Percentiles rank a stretch among this genome's conserved stretches.
Evolutionary conservation across 768 basidiomycete species (phyloP).

Genomic region (Kwoniella bestiolae): DNA sequence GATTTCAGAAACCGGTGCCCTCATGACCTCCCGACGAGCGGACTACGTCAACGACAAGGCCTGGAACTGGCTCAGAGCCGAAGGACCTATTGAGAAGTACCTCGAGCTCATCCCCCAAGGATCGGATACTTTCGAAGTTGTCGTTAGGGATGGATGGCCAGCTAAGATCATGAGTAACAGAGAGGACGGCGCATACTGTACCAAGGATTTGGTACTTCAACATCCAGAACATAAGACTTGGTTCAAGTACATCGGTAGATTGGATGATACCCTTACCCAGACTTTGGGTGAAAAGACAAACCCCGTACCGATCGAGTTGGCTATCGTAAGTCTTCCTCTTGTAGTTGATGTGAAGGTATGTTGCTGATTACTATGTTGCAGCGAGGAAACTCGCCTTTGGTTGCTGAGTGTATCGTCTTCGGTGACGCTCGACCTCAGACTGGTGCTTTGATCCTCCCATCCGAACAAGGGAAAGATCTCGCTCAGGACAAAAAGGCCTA

Average conservation of each 20-base stretch:
- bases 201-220: conserved; percentile 64
- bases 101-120: conserved; percentile 61
- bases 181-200: conserved; percentile 65
- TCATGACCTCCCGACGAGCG: conserved; percentile 58
- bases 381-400: conserved; percentile 62
- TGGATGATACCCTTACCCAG: conserved; percentile 64
- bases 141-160: conserved; percentile 64
- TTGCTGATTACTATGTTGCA: conserved; percentile 12
- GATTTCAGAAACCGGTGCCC: conserved; percentile 44
- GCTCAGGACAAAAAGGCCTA: conserved; percentile 54
- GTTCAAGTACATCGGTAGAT: conserved; percentile 64
- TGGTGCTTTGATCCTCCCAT: conserved; percentile 64
- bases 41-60: conserved; percentile 62
- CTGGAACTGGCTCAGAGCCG: conserved; percentile 64
- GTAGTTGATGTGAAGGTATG: neutral
- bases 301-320: conserved; percentile 65
- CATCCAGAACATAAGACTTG: conserved; percentile 60
- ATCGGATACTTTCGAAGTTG: conserved; percentile 61
- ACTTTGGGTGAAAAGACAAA: conserved; percentile 65
- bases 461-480: conserved; percentile 57
- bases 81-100: conserved; percentile 56
- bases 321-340: conserved; percentile 53
- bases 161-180: conserved; percentile 63
- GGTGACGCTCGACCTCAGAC: conserved; percentile 63
- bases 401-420: conserved; percentile 65